Evolutionary conservation across 371 early-diverging fungal genomes (phyloP).

Genomic region (Ordospora pajunii): DNA sequence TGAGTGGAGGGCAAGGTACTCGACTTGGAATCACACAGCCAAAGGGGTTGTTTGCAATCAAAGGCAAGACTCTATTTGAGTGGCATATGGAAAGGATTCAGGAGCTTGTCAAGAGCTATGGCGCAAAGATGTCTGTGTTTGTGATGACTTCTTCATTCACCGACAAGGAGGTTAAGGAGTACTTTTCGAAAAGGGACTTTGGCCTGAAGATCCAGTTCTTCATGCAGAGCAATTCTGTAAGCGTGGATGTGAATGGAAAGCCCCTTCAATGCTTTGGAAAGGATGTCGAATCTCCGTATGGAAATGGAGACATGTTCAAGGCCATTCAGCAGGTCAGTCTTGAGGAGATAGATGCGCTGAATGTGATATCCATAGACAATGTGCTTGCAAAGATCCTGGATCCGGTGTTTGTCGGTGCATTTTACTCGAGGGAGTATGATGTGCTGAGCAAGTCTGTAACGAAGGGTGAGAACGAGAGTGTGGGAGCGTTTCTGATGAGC

Average conservation of each 20-base stretch:
- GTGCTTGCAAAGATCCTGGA: constrained; percentile 57
- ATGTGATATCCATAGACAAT: constrained; percentile 60
- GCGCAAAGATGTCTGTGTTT: constrained; percentile 32
- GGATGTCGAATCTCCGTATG: constrained; percentile 45
- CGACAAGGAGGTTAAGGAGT: constrained; percentile 42
- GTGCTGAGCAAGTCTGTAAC: constrained; percentile 47
- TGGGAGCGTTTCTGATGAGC: constrained; percentile 47
- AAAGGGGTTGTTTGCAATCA: constrained; percentile 55
- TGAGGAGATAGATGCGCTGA: constrained; percentile 33
- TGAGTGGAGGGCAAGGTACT: constrained; percentile 60
- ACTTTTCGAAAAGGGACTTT: constrained; percentile 40
- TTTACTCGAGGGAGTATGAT: constrained; percentile 28
- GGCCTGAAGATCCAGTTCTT: constrained; percentile 48
- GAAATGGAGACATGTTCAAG: constrained; percentile 59
- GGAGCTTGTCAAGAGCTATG: constrained; percentile 26
- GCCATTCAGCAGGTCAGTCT: constrained; percentile 34
- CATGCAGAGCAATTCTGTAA: constrained; percentile 47
- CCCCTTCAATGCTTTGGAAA: neutral
- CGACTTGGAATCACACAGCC: constrained; percentile 53
- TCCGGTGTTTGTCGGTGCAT: constrained; percentile 53
- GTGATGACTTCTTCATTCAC: constrained; percentile 57
- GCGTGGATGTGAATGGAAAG: constrained; percentile 28
- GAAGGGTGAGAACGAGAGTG: constrained; percentile 46
- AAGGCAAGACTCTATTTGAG: constrained; percentile 49
- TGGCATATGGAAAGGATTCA: constrained; percentile 39